These are phyloP conservation scores for Oligophagozyma castellii DNA, from an alignment of 1,139 yeast species.

Conservation along the genomic window DNA sequence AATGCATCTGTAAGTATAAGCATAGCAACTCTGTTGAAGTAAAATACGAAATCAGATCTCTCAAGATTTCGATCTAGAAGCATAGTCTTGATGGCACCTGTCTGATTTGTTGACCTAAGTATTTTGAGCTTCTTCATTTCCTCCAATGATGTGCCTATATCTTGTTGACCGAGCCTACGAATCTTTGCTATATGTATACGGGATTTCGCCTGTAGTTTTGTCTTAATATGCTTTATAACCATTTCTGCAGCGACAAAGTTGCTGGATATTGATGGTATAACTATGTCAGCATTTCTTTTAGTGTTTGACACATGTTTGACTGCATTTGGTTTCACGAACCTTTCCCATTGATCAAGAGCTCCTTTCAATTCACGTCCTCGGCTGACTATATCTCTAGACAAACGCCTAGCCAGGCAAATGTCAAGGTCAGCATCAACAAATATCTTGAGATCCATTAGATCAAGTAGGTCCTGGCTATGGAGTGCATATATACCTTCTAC, in stretches of 20 bases:
- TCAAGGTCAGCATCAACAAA: conserved; percentile 93
- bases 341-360: conserved; percentile 78
- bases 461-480: conserved; percentile 53
- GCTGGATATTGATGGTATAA: conserved; percentile 81
- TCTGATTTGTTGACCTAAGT: conserved; percentile 52
- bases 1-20: conserved; percentile 56
- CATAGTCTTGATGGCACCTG: conserved; percentile 58
- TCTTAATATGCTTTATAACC: conserved; percentile 66
- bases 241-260: conserved; percentile 66
- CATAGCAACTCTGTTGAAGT: conserved; percentile 67
- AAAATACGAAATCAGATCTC: conserved; percentile 71
- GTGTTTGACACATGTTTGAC: conserved; percentile 66
- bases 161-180: conserved; percentile 22
- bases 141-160: conserved; percentile 9
- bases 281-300: conserved; percentile 66
- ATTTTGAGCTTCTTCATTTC: conserved; percentile 17
- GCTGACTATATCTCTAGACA: conserved; percentile 72
- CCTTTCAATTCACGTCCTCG: conserved; percentile 78
- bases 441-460: conserved; percentile 71
- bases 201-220: conserved; percentile 55
- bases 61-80: conserved; percentile 41
- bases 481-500: conserved; percentile 86
- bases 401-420: conserved; percentile 75
- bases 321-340: conserved; percentile 85
- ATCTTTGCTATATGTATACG: conserved; percentile 40